A percentile compares a stretch with the other conserved stretches of the same genome.
phyloP scores from a whole-genome alignment of 148 eudicot genomes.

The Rheum nobile region DNA sequence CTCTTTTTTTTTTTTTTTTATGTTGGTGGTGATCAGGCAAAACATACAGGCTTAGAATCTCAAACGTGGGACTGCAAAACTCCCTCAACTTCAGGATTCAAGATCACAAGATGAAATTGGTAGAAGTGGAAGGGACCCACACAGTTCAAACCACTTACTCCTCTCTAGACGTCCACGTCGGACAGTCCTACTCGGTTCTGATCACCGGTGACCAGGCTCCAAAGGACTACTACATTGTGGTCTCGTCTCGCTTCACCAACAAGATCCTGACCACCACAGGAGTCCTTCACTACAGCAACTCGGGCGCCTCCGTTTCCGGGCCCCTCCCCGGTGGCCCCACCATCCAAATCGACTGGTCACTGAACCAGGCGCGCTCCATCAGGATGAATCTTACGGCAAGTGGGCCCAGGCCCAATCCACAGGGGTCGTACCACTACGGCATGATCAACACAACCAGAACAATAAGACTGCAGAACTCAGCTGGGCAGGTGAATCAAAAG shows the following conservation, averaged over 20 bases:
- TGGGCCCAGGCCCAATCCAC: slow-evolving; percentile 99
- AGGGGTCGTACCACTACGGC: slow-evolving; percentile 94
- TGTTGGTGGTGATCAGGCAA: slow-evolving; percentile 31
- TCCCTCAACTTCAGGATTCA: slow-evolving; percentile 92
- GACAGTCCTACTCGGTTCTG: slow-evolving; percentile 84
- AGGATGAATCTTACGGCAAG: slow-evolving; percentile 90
- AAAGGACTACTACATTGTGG: slow-evolving; percentile 71
- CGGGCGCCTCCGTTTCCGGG: slow-evolving; percentile 56
- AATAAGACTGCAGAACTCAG: slow-evolving; percentile 56
- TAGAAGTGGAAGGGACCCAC: slow-evolving; percentile 97
- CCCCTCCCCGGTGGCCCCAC: slow-evolving; percentile 93
- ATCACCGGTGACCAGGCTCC: slow-evolving; percentile 77
- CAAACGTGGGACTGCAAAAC: slow-evolving; percentile 79
- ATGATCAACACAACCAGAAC: slow-evolving; percentile 76
- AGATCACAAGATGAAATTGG: slow-evolving; percentile 68
- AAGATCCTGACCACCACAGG: slow-evolving; percentile 51
- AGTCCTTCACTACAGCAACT: slow-evolving; percentile 59
- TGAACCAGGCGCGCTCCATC: slow-evolving; percentile 87
- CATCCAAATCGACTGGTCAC: slow-evolving; percentile 74
- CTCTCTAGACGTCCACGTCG: slow-evolving; percentile 79
- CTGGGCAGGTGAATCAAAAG: slow-evolving; percentile 65
- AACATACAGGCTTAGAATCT: slow-evolving; percentile 84
- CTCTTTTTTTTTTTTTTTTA: background rate
- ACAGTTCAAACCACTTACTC: slow-evolving; percentile 71
- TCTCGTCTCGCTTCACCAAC: slow-evolving; percentile 75